Evolutionary conservation across 176 grass and related monocot species (phyloP).

Genomic region (Carex kokanica): DNA sequence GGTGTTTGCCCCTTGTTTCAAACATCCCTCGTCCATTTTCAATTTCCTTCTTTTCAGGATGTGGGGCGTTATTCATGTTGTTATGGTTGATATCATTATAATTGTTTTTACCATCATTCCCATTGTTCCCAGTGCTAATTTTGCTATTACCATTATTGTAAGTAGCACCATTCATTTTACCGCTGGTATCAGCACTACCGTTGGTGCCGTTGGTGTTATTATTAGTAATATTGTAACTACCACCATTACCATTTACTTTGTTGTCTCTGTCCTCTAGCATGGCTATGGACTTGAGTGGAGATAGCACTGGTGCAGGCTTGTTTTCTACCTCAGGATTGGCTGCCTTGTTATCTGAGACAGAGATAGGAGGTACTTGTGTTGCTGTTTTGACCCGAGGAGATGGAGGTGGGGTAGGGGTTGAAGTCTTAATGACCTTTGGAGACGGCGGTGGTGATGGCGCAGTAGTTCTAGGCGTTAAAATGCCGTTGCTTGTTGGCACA

Average conservation of each 20-base stretch:
- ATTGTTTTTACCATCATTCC: not conserved
- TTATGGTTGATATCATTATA: not conserved
- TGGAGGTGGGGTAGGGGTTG: conserved; percentile 20
- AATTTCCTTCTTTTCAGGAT: conserved; percentile 1
- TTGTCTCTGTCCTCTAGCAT: not conserved
- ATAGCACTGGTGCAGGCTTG: not conserved
- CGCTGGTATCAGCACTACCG: not conserved
- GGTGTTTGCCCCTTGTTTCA: not conserved
- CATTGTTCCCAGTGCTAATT: not conserved
- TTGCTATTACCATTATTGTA: not conserved
- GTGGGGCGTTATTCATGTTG: not conserved
- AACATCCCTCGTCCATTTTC: not conserved
- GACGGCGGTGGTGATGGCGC: conserved; percentile 21
- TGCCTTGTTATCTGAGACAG: not conserved
- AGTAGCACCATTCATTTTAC: not conserved
- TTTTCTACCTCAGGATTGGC: conserved; percentile 21
- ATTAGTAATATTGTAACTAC: conserved; percentile 5
- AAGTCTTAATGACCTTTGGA: conserved; percentile 33
- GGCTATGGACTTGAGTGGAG: not conserved
- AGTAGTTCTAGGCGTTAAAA: not conserved
- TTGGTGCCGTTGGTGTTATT: not conserved
- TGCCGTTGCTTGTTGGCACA: too few relatives aligned
- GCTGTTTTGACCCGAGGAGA: not conserved
- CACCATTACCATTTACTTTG: not conserved
- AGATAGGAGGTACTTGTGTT: not conserved